Percentiles rank a stretch among this genome's conserved stretches.
phyloP scores from a whole-genome alignment of 192 early-diverging fungal species.

The Entomortierella parvispora region DNA sequence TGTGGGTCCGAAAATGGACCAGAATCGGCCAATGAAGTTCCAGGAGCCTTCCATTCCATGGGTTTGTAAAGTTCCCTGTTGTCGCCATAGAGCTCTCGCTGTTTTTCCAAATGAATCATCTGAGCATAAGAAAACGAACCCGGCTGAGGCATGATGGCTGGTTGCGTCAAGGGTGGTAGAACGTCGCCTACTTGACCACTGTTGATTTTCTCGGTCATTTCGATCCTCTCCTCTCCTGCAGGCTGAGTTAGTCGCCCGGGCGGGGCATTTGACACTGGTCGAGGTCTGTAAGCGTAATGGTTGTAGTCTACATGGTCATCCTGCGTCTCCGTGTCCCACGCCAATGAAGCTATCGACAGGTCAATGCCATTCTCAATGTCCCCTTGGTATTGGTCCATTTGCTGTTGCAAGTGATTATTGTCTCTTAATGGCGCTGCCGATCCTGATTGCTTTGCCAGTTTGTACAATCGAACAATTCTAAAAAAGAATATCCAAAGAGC shows the following conservation, averaged over 20 bases:
- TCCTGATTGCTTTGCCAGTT: conserved; percentile 29
- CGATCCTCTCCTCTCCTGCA: conserved; percentile 20
- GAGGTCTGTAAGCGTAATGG: conserved; percentile 44
- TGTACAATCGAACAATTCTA: conserved; percentile 40
- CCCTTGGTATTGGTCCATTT: conserved; percentile 20
- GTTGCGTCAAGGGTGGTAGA: background rate
- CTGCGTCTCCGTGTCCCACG: conserved; percentile 48
- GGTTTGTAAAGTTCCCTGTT: conserved; percentile 25
- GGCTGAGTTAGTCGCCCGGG: background rate
- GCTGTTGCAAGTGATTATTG: conserved; percentile 33
- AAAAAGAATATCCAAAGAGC: background rate
- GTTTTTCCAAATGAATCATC: conserved; percentile 28
- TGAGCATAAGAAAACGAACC: conserved; percentile 47
- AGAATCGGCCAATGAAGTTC: background rate
- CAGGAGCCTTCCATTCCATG: conserved; percentile 35
- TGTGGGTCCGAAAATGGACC: background rate
- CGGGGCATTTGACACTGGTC: conserved; percentile 21
- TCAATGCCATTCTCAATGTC: conserved; percentile 36
- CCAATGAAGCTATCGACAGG: conserved; percentile 21
- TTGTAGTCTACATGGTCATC: conserved; percentile 42
- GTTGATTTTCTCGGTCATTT: conserved; percentile 36
- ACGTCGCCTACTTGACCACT: background rate
- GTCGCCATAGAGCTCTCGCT: conserved; percentile 33
- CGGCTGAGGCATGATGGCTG: conserved; percentile 13
- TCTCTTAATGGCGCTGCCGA: conserved; percentile 27